phyloP scores from a whole-genome alignment of 2,329 filamentous ascomycete species.

The Diplodia intermedia region DNA sequence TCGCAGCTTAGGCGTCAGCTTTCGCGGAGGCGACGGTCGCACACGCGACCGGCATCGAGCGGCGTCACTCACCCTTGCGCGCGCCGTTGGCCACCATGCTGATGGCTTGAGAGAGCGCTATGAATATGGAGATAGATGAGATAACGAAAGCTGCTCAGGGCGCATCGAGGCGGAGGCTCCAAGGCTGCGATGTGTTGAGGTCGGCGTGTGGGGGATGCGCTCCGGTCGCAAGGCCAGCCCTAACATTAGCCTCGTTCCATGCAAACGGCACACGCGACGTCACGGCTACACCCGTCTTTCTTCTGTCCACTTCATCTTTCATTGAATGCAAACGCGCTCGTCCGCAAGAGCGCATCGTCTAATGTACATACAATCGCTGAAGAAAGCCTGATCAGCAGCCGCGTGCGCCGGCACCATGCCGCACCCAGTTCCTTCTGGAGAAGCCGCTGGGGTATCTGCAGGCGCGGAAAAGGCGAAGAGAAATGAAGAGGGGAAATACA shows the following conservation, averaged over 20 bases:
- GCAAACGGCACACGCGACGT: neutral
- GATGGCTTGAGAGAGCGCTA: constrained; percentile 11
- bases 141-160: constrained; percentile 22
- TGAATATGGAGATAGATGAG: constrained; percentile 21
- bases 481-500: neutral
- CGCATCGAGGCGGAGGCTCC: constrained; percentile 23
- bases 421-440: neutral
- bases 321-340: constrained; percentile 8
- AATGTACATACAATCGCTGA: constrained; percentile 11
- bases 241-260: constrained; percentile 15
- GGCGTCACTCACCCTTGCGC: constrained; percentile 44
- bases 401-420: neutral
- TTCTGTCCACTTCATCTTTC: neutral
- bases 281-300: neutral
- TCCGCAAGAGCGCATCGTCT: neutral
- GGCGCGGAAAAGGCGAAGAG: neutral
- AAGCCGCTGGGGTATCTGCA: neutral
- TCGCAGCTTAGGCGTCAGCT: neutral
- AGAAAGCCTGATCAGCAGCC: constrained; percentile 1
- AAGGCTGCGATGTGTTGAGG: constrained; percentile 17
- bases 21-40: constrained; percentile 8
- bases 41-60: constrained; percentile 12
- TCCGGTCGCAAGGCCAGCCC: constrained; percentile 24
- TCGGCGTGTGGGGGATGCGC: constrained; percentile 24
- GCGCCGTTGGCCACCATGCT: constrained; percentile 47